Evolutionary conservation across 352 stramenopile species (phyloP), one percentile per base, ranked within the genome.

Genomic region (Phytophthora cactorum): DNA sequence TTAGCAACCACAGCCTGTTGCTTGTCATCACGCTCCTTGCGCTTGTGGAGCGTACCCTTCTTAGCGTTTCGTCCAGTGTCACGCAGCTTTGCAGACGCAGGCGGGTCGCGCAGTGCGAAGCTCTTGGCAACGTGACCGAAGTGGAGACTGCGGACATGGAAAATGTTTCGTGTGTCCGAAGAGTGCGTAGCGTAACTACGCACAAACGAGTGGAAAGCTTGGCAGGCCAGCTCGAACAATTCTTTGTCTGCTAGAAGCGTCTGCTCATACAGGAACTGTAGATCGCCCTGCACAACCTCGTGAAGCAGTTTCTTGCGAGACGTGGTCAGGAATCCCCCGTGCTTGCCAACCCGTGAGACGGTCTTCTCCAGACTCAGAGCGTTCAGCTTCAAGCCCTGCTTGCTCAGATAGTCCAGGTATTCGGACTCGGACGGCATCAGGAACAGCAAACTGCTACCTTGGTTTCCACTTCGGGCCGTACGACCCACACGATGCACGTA

Each of bases 401-500:
- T 89, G 74, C 86, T 79, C 6, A 99, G 75, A 51, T 99, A 90
- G 62, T 98, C 84, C 4, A 99, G 66, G 66, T 99, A 99, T 39
- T 90, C 88, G 5, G 84, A 86, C 72, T 99, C 98, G 17, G 96
- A 98, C 28, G 98, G 97, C 77, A 99, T 88, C 51, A 99, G 72
- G 72, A 99, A 99, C 14, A 99, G 71, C 25, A 99, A 67, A 76
- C 96, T 97, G 72, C 96, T 96, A 29, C 98, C 98, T 44, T 94
- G 67, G 66, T 99, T 99, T 39, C 98, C 98, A 56, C 97, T 98
- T 74, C 98, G 96, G 8, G 98, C 98, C 41, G 98, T 99, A 73
- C 98, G 96, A 39, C 98, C 98, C 68, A 99, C 99, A 66, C 98
- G 90, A 84, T 99, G 98, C 10, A 99, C 97, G 78, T 99, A 99